Conservation (phyloP, 2,329 filamentous ascomycete species). For the Trichoderma aggressivum region DNA sequence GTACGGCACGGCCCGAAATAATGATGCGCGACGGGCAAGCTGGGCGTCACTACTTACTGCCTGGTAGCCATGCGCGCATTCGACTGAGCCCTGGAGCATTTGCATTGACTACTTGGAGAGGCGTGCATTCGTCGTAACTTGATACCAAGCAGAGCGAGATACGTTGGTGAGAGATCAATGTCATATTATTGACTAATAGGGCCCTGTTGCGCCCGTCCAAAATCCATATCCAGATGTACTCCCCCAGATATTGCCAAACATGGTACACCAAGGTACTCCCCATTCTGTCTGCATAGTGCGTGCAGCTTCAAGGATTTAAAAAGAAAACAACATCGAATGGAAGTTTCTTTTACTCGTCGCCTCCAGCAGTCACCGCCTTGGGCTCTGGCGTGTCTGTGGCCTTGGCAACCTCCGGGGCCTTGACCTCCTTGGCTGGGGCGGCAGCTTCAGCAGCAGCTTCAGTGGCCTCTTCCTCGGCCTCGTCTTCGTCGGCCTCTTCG, state of each 20-base stretch:
- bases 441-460: constrained; percentile 21
- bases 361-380: constrained; percentile 30
- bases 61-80: background rate
- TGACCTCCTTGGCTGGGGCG: constrained; percentile 29
- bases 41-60: background rate
- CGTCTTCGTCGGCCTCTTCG: constrained; percentile 26
- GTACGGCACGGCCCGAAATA: constrained; percentile 11
- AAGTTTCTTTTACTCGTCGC: constrained; percentile 25
- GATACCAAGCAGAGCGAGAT: background rate
- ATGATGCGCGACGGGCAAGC: background rate
- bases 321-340: background rate
- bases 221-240: background rate
- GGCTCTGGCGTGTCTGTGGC: constrained; percentile 28
- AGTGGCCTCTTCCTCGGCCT: constrained; percentile 24
- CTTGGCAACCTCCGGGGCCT: constrained; percentile 23
- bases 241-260: background rate
- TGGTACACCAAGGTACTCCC: background rate
- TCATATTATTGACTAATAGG: background rate
- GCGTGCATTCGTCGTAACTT: background rate
- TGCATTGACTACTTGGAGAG: background rate
- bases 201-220: background rate
- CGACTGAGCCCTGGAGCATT: background rate
- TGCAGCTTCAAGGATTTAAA: background rate
- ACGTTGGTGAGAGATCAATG: background rate
- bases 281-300: background rate